Base-by-base conservation (phyloP, 1,284 basidiomycete genomes). In the Cystobasidium sp. region DNA sequence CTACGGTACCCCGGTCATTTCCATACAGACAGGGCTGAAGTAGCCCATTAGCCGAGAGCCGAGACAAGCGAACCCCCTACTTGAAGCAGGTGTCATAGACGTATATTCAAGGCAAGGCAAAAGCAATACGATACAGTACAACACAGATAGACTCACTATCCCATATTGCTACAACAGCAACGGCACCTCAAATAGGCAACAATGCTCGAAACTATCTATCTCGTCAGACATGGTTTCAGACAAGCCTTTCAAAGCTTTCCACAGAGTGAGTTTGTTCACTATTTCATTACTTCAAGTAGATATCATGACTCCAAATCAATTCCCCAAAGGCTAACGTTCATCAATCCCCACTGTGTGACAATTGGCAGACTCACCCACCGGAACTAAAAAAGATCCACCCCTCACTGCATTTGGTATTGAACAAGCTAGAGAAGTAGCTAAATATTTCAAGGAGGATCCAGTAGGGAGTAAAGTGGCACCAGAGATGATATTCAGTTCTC, bases 221-320 rank as follows among this genome's bases (percentile, higher is more conserved):
- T 73, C 24, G 70, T 63, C 4, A 22, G 70, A n/a, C 70, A 73
- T 73, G 70, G 70, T 20, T 65, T 64, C 44, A 18, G 70, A 56
- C 62, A 65, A 39, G 47, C 46, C 2, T 73, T 73, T 51, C n/a
- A 73, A 22, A 47, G 46, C 52, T 53, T 51, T 18, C 62, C 70
- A 53, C 49, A 51, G 43, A 73, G 70, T 65, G 24, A 49, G 70
- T 65, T 9, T 49, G 4, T 49, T 24, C 18, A 51, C 24, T 43
- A 24, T 43, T 59, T n/a, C 39, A 43, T 10, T 12, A 9, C 68
- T 49, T n/a, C n/a, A n/a, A n/a, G n/a, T n/a, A n/a, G n/a, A n/a
- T n/a, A 4, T 12, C 18, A 52, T 18, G n/a, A 9, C 18, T 52
- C 18, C 3, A 62, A 37, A 39, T 8, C n/a, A 56, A 49, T 51